phyloP scores from a whole-genome alignment of 768 basidiomycete species.

The Tylopilus intermedius region DNA sequence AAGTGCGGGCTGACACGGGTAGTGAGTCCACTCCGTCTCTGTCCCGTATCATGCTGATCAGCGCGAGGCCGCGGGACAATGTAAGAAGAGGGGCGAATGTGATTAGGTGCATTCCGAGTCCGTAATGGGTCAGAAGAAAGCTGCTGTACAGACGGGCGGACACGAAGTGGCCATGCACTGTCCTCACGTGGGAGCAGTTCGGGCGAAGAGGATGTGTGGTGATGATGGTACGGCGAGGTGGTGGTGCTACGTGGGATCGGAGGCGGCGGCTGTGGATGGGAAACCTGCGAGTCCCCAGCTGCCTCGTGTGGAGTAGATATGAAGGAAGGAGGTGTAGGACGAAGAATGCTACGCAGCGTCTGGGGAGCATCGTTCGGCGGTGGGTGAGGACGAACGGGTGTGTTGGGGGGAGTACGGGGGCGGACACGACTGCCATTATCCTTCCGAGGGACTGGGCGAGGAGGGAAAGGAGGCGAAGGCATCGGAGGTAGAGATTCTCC shows the following conservation, averaged over 20 bases:
- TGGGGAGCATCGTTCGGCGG: conserved; percentile 5
- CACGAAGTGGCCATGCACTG: conserved; percentile 23
- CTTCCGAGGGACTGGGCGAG: conserved; percentile 11
- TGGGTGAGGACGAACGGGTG: background rate
- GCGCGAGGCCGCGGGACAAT: conserved; percentile 9
- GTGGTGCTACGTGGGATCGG: conserved; percentile 4
- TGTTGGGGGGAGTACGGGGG: conserved; percentile 1
- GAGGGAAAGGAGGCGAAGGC: conserved; percentile 18
- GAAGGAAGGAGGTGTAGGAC: conserved; percentile 6
- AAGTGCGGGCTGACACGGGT: conserved; percentile 10
- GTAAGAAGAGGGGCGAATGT: conserved; percentile 10
- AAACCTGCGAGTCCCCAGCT: background rate
- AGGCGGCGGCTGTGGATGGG: conserved; percentile 5
- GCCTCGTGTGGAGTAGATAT: conserved; percentile 3
- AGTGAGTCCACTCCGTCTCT: conserved; percentile 15
- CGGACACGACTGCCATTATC: conserved; percentile 5
- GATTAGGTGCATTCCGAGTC: background rate
- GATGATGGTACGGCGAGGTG: conserved; percentile 11
- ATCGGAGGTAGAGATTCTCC: conserved; percentile 7
- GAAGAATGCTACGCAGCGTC: conserved; percentile 17
- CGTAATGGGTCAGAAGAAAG: conserved; percentile 8
- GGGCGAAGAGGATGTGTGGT: conserved; percentile 24
- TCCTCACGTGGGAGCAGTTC: conserved; percentile 19
- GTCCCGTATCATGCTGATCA: conserved; percentile 7
- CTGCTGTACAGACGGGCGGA: conserved; percentile 11